These are phyloP conservation scores for Triticum aestivum DNA, from an alignment of 176 grass and related monocot genomes.

Conservation along the genomic window IWGSC_CS_RefSeq_v2.1 NC_057799.1:599206164-599206663, in stretches of 20 bases:
- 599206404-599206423: constrained; percentile 2
- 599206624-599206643: constrained; percentile 3
- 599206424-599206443: not conserved
- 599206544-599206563: constrained; percentile 16
- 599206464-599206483: constrained; percentile 22
- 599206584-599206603: not conserved
- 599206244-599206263: not conserved
- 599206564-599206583: not conserved
- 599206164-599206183: not conserved
- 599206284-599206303: not conserved
- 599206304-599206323: not conserved
- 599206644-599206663: not conserved
- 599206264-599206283: not conserved
- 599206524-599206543: not conserved
- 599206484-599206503: constrained; percentile 50
- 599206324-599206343: not conserved
- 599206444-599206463: not conserved
- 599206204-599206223: not conserved
- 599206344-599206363: not conserved
- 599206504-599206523: constrained; percentile 14
- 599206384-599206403: not conserved
- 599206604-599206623: constrained; percentile 24
- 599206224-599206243: not conserved
- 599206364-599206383: not conserved
- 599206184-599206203: not conserved